phyloP scores from a whole-genome alignment of 495 filamentous ascomycete genomes.

The Neurospora sp. region DNA sequence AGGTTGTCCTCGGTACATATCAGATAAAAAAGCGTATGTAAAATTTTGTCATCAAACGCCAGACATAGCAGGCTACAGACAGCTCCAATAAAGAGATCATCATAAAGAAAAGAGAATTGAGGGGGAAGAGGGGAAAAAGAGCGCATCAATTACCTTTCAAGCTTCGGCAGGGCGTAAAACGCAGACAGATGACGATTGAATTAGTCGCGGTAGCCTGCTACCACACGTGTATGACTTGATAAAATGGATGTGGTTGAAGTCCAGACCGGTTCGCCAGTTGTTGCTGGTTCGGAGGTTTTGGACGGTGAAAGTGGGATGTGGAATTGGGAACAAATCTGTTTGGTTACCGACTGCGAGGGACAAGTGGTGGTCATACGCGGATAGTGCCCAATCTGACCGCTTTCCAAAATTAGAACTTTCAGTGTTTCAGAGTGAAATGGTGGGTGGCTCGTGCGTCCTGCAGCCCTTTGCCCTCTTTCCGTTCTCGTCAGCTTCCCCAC shows the following conservation, averaged over 20 bases:
- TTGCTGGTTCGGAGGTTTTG: neutral
- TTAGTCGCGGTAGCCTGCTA: neutral
- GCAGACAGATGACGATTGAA: neutral
- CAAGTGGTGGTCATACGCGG: neutral
- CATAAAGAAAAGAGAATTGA: constrained; percentile 15
- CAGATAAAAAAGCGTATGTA: constrained; percentile 45
- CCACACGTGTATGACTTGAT: neutral
- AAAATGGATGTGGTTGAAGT: neutral
- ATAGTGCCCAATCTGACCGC: neutral
- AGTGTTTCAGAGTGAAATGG: neutral
- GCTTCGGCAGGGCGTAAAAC: neutral
- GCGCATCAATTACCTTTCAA: neutral
- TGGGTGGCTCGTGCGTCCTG: neutral
- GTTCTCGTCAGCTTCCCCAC: neutral
- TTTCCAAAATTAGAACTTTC: neutral
- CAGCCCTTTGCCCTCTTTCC: constrained; percentile 1
- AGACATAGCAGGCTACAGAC: constrained; percentile 56
- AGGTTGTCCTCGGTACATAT: constrained; percentile 7
- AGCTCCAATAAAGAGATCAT: constrained; percentile 88
- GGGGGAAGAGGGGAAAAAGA: neutral
- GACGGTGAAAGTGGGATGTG: neutral
- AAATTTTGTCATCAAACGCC: constrained; percentile 40
- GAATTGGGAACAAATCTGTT: neutral
- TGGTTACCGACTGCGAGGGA: neutral
- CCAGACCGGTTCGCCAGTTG: neutral